Percentiles rank a stretch among this genome's conserved stretches.
Conservation (phyloP, 75 land plant species). For the Cunninghamia lanceolata region DNA sequence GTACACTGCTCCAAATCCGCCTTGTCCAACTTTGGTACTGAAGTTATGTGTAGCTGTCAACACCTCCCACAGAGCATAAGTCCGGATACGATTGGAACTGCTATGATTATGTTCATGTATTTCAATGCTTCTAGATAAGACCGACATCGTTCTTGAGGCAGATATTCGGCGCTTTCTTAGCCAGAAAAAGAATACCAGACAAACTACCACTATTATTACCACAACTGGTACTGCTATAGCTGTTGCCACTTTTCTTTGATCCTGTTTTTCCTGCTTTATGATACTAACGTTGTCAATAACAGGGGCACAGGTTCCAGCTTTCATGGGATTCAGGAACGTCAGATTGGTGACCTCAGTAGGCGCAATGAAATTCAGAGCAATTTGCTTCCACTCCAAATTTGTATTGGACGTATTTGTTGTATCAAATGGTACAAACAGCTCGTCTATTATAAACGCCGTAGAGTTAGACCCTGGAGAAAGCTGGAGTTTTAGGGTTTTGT, state of each 20-base stretch:
- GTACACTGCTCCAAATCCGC: slow-evolving; percentile 25
- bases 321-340: background rate
- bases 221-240: background rate
- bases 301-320: background rate
- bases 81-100: slow-evolving; percentile 4
- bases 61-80: slow-evolving; percentile 22
- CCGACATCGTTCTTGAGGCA: background rate
- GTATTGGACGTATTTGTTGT: background rate
- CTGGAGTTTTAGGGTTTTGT: background rate
- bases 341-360: background rate
- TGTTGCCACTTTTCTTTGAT: background rate
- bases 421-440: background rate
- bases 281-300: background rate
- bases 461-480: background rate
- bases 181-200: background rate
- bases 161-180: background rate
- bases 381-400: background rate
- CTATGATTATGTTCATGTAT: background rate
- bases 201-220: background rate
- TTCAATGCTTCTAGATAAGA: background rate
- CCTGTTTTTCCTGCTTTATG: background rate
- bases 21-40: slow-evolving; percentile 17
- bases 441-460: background rate
- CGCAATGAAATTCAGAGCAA: background rate
- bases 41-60: slow-evolving; percentile 22